These are phyloP conservation scores for Talaromyces sp. DNA, from an alignment of 2,329 filamentous ascomycete genomes.

Conservation along the genomic window DNA sequence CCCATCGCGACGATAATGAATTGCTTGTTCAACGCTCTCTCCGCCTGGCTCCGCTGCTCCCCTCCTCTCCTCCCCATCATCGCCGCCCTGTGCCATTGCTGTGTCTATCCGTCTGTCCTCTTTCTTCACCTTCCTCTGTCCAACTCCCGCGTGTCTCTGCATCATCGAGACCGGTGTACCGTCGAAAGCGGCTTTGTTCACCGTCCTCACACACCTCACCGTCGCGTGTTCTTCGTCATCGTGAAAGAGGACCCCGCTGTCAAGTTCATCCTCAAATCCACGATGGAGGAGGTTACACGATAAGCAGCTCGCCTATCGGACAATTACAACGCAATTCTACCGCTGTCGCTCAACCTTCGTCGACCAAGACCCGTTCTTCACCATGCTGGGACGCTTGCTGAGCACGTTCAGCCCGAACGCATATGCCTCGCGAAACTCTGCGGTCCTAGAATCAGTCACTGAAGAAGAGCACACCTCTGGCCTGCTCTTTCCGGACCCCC, in stretches of 20 bases:
- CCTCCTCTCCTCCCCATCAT: not conserved
- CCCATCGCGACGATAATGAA: not conserved
- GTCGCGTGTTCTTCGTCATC: not conserved
- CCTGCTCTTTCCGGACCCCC: conserved; percentile 42
- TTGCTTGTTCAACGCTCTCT: not conserved
- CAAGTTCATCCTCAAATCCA: not conserved
- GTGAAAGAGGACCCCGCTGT: not conserved
- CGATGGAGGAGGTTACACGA: not conserved
- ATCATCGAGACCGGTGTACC: not conserved
- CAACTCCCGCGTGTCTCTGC: not conserved
- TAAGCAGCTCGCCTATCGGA: conserved; percentile 1
- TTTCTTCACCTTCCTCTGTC: not conserved
- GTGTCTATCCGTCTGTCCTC: not conserved
- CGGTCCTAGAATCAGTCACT: conserved; percentile 41
- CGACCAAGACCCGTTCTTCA: conserved; percentile 12
- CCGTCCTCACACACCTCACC: not conserved
- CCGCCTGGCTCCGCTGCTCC: not conserved
- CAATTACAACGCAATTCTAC: not conserved
- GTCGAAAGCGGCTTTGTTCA: not conserved
- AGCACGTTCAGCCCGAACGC: conserved; percentile 38
- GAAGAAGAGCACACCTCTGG: conserved; percentile 46
- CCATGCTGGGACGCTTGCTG: conserved; percentile 39
- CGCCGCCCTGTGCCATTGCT: not conserved
- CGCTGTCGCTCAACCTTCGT: not conserved
- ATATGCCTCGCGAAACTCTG: conserved; percentile 31